Base-by-base conservation (phyloP, 768 basidiomycete genomes). In the Hydnomerulius pinastri region DNA sequence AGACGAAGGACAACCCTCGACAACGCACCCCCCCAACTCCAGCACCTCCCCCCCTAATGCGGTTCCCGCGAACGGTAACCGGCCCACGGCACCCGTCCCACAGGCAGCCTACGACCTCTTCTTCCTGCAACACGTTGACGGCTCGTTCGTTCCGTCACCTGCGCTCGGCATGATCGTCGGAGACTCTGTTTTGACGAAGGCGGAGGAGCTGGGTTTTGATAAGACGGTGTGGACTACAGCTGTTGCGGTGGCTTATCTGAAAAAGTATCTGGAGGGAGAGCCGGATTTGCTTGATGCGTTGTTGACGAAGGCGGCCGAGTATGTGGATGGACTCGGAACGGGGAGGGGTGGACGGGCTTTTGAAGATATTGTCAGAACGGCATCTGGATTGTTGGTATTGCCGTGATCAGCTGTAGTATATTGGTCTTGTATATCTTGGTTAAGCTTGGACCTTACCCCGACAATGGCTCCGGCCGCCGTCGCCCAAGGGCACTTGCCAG, bases 201-300 rank as follows among this genome's bases (percentile, higher is more conserved):
- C 62, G 1, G 58, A 48, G 13, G 66, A 62, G 4, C 41, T 63
- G 15, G 57, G 59, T n/a, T 61, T 70, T 6, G 73, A 75, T 38
- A 60, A 46, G 18, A 64, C 43, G 9, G 52, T 76, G 8, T 83
- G 82, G 82, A 71, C 76, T 25, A 82, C 81, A 3, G 71, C 71
- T 4, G 62, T 81, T 15, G 72, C 70, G 7, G 63, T 75, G 21
- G 81, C 77, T 1, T 84, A 73, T 50, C 56, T 83, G 59, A 58
- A 64, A 53, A 72, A 56, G 33, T 65, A 70, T 29, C 53, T 80
- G 18, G 53, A 59, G 25, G 46, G 46, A 6, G 68, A 66, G 9
- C 74, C 64, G 18, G 76, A 81, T 21, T 51, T 82, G 23, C 51
- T 77, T 55, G 71, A 75, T 1, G 65, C 75, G 46, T 50, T 81